Evolutionary conservation across 495 filamentous ascomycete genomes (phyloP).

Genomic region (Massariosphaeria phaeospora): DNA sequence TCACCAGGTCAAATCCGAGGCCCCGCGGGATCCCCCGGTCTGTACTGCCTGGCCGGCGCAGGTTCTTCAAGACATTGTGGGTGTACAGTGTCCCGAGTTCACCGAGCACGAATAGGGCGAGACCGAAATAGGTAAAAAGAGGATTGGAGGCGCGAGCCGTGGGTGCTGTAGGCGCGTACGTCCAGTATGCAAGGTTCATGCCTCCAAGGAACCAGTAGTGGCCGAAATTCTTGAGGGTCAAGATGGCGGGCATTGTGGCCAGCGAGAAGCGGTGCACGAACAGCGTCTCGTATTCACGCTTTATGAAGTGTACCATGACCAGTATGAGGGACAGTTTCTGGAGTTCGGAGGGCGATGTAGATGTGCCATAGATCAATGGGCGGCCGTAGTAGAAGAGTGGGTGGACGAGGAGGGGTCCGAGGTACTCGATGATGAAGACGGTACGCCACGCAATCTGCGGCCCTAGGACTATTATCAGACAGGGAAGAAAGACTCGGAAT

Average conservation of each 20-base stretch:
- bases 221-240: slow-evolving; percentile 84
- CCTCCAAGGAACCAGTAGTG: slow-evolving; percentile 89
- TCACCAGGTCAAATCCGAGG: slow-evolving; percentile 79
- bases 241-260: slow-evolving; percentile 82
- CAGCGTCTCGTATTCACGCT: slow-evolving; percentile 90
- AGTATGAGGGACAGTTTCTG: slow-evolving; percentile 69
- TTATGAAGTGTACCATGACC: slow-evolving; percentile 78
- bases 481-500: not conserved
- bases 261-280: slow-evolving; percentile 94
- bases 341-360: slow-evolving; percentile 53
- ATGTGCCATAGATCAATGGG: slow-evolving; percentile 64
- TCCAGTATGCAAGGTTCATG: slow-evolving; percentile 74
- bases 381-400: slow-evolving; percentile 65
- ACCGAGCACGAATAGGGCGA: slow-evolving; percentile 66
- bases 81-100: slow-evolving; percentile 75
- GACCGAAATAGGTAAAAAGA: slow-evolving; percentile 53
- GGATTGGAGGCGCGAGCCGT: slow-evolving; percentile 49
- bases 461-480: slow-evolving; percentile 48
- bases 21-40: slow-evolving; percentile 83
- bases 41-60: slow-evolving; percentile 74
- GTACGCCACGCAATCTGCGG: slow-evolving; percentile 90
- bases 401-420: slow-evolving; percentile 90
- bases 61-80: slow-evolving; percentile 66
- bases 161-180: slow-evolving; percentile 68
- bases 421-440: slow-evolving; percentile 91